Percentiles rank a stretch among this genome's conserved stretches.
These are phyloP conservation scores for Exophiala sideris DNA, from an alignment of 2,329 filamentous ascomycete genomes.

Conservation along the genomic window DNA sequence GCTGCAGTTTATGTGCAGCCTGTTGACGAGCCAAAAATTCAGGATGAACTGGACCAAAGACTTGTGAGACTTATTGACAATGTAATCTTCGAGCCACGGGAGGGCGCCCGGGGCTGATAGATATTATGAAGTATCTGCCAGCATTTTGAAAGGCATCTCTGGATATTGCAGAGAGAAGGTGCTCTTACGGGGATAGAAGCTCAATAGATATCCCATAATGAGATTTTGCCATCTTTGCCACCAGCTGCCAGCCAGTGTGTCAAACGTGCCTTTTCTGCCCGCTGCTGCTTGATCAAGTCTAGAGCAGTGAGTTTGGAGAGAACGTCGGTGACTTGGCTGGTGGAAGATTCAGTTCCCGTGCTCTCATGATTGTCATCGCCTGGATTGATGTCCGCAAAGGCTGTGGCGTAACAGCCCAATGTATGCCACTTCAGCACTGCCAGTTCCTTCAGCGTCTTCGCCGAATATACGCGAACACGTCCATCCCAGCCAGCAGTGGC, in stretches of 20 bases:
- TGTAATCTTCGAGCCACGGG: slow-evolving; percentile 60
- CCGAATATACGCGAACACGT: slow-evolving; percentile 74
- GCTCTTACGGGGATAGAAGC: not conserved
- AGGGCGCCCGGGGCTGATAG: not conserved
- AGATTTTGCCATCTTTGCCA: slow-evolving; percentile 92
- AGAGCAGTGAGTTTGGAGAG: slow-evolving; percentile 21
- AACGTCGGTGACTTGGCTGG: slow-evolving; percentile 12
- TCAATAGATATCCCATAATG: slow-evolving; percentile 90
- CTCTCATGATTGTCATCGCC: not conserved
- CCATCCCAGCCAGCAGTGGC: slow-evolving; percentile 93
- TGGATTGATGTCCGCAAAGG: slow-evolving; percentile 56
- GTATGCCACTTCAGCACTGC: slow-evolving; percentile 94
- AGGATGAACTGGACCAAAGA: slow-evolving; percentile 73
- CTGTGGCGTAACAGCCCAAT: slow-evolving; percentile 77
- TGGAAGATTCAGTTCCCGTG: not conserved
- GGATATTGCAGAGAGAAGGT: too few relatives aligned
- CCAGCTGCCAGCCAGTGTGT: slow-evolving; percentile 89
- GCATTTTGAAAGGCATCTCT: not conserved
- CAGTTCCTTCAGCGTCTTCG: slow-evolving; percentile 76
- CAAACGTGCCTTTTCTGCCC: slow-evolving; percentile 61
- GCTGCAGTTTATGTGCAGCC: slow-evolving; percentile 88
- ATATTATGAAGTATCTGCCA: not conserved
- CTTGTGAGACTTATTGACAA: slow-evolving; percentile 91
- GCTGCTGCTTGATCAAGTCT: slow-evolving; percentile 59
- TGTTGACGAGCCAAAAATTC: slow-evolving; percentile 67